phyloP scores from a whole-genome alignment of 1,139 yeast species.

The Blastobotrys capitulatus region DNA sequence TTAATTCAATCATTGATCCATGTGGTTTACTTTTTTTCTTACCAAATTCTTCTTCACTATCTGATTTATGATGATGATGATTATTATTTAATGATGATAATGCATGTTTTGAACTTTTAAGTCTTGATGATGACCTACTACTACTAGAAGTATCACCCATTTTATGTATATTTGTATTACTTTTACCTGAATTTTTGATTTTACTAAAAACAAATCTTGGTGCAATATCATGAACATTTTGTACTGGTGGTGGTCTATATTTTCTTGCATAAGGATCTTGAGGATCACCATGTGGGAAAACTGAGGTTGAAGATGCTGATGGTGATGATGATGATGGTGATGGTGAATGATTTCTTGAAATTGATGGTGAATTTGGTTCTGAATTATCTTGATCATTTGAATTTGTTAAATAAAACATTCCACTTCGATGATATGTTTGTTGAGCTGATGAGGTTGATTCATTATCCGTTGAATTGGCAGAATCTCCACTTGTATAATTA shows the following conservation, averaged over 20 bases:
- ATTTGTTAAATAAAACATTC: conserved; percentile 13
- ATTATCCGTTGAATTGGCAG: not conserved
- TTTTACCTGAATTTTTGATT: conserved; percentile 9
- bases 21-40: conserved; percentile 18
- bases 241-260: conserved; percentile 29
- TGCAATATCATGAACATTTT: conserved; percentile 30
- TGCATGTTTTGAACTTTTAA: conserved; percentile 8
- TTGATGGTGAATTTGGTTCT: conserved; percentile 13
- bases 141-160: conserved; percentile 1
- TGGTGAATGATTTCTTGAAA: conserved; percentile 22
- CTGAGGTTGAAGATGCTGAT: too few species aligned
- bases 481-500: too few species aligned
- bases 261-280: conserved; percentile 35
- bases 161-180: conserved; percentile 14
- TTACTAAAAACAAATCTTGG: conserved; percentile 34
- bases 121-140: conserved; percentile 1
- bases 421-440: too few species aligned
- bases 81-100: conserved; percentile 5
- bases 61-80: conserved; percentile 9
- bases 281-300: conserved; percentile 25
- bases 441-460: too few species aligned
- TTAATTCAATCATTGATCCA: conserved; percentile 37
- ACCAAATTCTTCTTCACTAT: conserved; percentile 12
- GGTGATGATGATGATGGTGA: conserved; percentile 15
- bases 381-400: conserved; percentile 2